These are phyloP conservation scores for Paecilomyces variotii DNA, from an alignment of 2,329 filamentous ascomycete genomes.

Conservation along the genomic window DNA sequence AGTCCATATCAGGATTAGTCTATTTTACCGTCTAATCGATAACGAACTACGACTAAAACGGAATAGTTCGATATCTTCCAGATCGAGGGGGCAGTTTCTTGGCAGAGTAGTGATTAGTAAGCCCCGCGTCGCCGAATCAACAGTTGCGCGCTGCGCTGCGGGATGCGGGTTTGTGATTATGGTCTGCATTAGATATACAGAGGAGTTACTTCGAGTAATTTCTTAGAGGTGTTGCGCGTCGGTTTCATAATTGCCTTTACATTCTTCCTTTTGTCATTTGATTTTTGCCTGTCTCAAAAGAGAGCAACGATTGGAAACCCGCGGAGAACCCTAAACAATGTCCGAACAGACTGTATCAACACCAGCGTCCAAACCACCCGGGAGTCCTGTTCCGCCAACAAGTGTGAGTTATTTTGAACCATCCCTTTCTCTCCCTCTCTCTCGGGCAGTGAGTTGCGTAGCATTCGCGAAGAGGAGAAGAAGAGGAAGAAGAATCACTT, in stretches of 20 bases:
- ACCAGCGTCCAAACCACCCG: neutral
- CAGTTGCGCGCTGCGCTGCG: neutral
- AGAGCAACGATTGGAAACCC: neutral
- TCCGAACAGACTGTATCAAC: neutral
- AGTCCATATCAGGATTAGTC: conserved; percentile 8
- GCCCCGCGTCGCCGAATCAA: neutral
- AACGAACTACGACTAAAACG: neutral
- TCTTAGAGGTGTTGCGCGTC: conserved; percentile 3
- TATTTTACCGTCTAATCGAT: neutral
- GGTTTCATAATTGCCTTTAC: neutral
- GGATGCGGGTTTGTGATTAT: neutral
- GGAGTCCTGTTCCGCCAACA: neutral
- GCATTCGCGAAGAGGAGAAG: neutral
- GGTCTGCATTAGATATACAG: neutral
- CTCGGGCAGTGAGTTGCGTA: neutral
- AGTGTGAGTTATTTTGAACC: neutral
- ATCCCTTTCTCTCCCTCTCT: neutral
- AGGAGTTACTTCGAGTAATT: neutral
- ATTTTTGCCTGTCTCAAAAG: neutral
- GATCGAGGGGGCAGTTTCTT: neutral
- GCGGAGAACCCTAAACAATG: neutral
- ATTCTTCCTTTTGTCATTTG: neutral
- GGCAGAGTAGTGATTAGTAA: neutral
- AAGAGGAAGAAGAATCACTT: too few species aligned
- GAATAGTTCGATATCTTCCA: neutral